Percentiles rank a stretch among this genome's conserved stretches.
phyloP scores from a whole-genome alignment of 208 protist species.

The Leptomonas pyrrhocoris region DNA sequence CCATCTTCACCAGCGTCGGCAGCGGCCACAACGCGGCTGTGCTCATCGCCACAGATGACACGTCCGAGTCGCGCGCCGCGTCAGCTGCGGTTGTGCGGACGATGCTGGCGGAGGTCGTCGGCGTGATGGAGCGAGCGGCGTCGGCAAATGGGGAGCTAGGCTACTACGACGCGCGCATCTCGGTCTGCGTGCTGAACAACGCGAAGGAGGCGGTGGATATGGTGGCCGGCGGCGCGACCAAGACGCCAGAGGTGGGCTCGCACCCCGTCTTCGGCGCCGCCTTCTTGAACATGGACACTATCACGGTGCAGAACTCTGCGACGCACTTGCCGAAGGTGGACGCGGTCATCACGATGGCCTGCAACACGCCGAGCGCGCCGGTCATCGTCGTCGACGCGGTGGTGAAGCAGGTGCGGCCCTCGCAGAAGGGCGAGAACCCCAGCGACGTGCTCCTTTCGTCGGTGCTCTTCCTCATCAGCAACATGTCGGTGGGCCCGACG shows the following conservation, averaged over 20 bases:
- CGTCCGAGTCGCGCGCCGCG: constrained; percentile 21
- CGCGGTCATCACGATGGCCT: constrained; percentile 29
- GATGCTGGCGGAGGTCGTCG: constrained; percentile 37
- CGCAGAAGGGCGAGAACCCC: constrained; percentile 26
- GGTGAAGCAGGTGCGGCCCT: constrained; percentile 56
- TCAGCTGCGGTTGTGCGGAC: constrained; percentile 25
- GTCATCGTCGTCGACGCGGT: constrained; percentile 52
- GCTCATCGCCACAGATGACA: constrained; percentile 34
- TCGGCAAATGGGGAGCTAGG: constrained; percentile 30
- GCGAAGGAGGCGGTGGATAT: constrained; percentile 39
- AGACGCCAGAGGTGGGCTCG: constrained; percentile 44
- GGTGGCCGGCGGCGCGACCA: constrained; percentile 18
- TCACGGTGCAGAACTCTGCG: constrained; percentile 22
- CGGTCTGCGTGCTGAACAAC: constrained; percentile 36
- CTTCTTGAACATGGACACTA: constrained; percentile 51
- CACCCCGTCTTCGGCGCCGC: constrained; percentile 59
- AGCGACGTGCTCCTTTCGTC: constrained; percentile 63
- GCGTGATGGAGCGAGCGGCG: constrained; percentile 30
- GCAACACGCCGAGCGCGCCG: constrained; percentile 27
- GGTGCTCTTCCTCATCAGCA: constrained; percentile 44
- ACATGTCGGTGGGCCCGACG: constrained; percentile 16
- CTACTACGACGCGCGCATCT: constrained; percentile 52
- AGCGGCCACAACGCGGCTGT: constrained; percentile 57
- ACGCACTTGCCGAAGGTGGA: constrained; percentile 29
- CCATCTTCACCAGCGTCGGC: constrained; percentile 35